These are phyloP conservation scores for Oryza meridionalis DNA, from an alignment of 176 grass and related monocot genomes.

Conservation along the genomic window DNA sequence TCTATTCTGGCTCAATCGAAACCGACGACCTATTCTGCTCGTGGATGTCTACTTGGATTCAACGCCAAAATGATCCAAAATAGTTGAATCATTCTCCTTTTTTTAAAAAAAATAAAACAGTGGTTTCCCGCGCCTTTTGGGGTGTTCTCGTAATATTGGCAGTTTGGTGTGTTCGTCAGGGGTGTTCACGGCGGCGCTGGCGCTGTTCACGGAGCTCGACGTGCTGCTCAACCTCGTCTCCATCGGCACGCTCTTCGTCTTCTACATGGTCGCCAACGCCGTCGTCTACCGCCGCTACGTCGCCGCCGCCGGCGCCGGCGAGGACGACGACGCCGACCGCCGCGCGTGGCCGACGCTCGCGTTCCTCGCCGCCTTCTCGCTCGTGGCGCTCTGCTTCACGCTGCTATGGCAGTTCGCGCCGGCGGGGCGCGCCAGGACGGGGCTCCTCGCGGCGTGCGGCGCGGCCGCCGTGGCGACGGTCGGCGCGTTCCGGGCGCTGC, in stretches of 20 bases:
- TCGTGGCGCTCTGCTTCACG: slow-evolving; percentile 64
- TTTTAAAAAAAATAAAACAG: not conserved
- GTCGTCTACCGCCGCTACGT: slow-evolving; percentile 88
- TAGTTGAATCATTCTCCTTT: not conserved
- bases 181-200: slow-evolving; percentile 72
- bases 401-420: slow-evolving; percentile 65
- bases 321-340: not conserved
- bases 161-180: slow-evolving; percentile 40
- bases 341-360: slow-evolving; percentile 48
- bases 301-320: not conserved
- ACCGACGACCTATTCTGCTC: not conserved
- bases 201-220: slow-evolving; percentile 85
- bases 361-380: slow-evolving; percentile 67
- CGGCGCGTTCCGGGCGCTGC: slow-evolving; percentile 60
- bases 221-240: slow-evolving; percentile 83
- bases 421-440: not conserved
- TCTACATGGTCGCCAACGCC: slow-evolving; percentile 99
- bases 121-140: not conserved
- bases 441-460: slow-evolving; percentile 52
- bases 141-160: not conserved
- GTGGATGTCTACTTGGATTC: not conserved
- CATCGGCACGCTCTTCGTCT: slow-evolving; percentile 99
- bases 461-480: slow-evolving; percentile 47
- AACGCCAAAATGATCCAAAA: not conserved
- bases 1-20: too few species aligned